A percentile compares a stretch with the other conserved stretches of the same genome.
Conservation (phyloP, 2,329 filamentous ascomycete genomes). For the Epichloe uncinata region DNA sequence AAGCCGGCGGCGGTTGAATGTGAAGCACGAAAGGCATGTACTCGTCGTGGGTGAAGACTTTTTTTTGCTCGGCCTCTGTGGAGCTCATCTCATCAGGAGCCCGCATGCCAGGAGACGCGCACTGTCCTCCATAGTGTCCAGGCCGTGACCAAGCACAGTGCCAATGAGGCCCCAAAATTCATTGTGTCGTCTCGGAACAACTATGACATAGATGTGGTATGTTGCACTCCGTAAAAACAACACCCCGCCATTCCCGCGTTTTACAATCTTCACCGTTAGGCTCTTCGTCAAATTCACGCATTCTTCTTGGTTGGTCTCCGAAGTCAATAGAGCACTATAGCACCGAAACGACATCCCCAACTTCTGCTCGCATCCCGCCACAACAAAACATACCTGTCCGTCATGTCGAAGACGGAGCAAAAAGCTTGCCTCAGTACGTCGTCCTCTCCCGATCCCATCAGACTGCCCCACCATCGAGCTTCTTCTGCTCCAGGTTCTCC, state of each 20-base stretch:
- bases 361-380: neutral
- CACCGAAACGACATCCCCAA: neutral
- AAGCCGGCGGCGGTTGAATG: neutral
- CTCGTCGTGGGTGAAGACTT: no score
- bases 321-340: constrained; percentile 1
- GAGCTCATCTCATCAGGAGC: no score
- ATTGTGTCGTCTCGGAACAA: neutral
- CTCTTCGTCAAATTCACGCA: constrained; percentile 5
- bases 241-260: constrained; percentile 3
- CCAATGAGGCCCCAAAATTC: neutral
- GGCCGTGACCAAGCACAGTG: neutral
- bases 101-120: neutral
- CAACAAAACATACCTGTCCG: constrained; percentile 10
- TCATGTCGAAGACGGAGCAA: constrained; percentile 42
- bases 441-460: constrained; percentile 18
- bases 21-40: neutral
- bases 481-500: constrained; percentile 3
- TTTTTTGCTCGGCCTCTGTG: no score
- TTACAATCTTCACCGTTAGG: neutral
- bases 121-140: fast-evolving
- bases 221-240: neutral
- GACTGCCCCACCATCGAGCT: constrained; percentile 10
- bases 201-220: neutral
- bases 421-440: constrained; percentile 51
- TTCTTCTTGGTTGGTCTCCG: neutral